phyloP scores from a whole-genome alignment of 768 basidiomycete genomes.

The Amanita polypyramis region DNA sequence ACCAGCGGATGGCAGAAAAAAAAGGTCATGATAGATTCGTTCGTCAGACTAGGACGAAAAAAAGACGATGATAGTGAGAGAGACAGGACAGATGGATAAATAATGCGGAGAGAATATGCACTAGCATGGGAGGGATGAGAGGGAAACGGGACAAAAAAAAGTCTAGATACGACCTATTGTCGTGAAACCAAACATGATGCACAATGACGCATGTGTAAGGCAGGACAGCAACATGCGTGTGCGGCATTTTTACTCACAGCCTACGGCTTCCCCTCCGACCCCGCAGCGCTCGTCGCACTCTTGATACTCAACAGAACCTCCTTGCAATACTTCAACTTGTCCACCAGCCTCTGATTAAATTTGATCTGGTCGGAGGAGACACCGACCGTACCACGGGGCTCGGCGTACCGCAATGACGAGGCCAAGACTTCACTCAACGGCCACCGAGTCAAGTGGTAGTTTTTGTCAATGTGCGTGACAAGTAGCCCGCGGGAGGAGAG shows the following conservation, averaged over 20 bases:
- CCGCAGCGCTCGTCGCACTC: slow-evolving; percentile 35
- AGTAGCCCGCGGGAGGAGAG: slow-evolving; percentile 70
- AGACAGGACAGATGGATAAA: no score
- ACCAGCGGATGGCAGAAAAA: neutral
- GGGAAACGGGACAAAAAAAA: neutral
- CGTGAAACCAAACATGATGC: neutral
- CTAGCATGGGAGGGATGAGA: neutral
- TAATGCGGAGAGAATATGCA: neutral
- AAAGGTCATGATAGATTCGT: neutral
- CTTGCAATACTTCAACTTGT: slow-evolving; percentile 80
- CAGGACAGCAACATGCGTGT: no score
- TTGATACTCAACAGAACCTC: slow-evolving; percentile 70
- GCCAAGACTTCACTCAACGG: slow-evolving; percentile 64
- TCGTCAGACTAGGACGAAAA: no score
- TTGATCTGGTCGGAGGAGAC: slow-evolving; percentile 37
- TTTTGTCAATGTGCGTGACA: slow-evolving; percentile 88
- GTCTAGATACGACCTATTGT: neutral
- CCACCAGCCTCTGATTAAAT: slow-evolving; percentile 53
- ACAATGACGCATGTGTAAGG: no score
- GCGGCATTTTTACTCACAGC: neutral
- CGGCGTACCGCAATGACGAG: slow-evolving; percentile 23
- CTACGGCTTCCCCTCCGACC: slow-evolving; percentile 15
- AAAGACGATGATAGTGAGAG: no score
- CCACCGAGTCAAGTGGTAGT: slow-evolving; percentile 67
- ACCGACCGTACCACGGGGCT: slow-evolving; percentile 2